These are phyloP conservation scores for Medicago ruthenica DNA, from an alignment of 306 rosid genomes.

Conservation along the genomic window DNA sequence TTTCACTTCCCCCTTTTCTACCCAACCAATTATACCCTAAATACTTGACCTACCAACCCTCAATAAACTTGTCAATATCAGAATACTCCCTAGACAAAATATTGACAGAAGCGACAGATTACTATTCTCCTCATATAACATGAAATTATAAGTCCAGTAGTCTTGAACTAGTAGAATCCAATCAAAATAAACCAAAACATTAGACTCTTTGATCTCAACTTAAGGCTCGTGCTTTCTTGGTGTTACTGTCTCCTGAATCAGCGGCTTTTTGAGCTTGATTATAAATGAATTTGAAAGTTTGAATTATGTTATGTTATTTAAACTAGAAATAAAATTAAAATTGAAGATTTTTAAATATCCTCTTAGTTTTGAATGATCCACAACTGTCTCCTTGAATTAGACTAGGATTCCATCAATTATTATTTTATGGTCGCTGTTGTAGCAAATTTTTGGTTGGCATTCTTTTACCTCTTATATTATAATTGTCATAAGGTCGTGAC, in stretches of 20 bases:
- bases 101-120: slow-evolving; percentile 14
- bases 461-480: slow-evolving; percentile 21
- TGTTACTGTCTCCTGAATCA: slow-evolving; percentile 26
- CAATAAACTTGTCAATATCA: slow-evolving; percentile 1
- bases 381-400: slow-evolving; percentile 8
- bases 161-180: slow-evolving; percentile 22
- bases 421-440: slow-evolving; percentile 4
- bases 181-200: slow-evolving; percentile 25
- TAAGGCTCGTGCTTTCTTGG: background rate
- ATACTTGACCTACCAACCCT: slow-evolving; percentile 25
- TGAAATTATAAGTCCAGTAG: slow-evolving; percentile 17
- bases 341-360: slow-evolving; percentile 22
- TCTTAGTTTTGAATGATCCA: slow-evolving; percentile 21
- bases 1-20: slow-evolving; percentile 20
- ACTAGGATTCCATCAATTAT: slow-evolving; percentile 20
- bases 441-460: slow-evolving; percentile 20
- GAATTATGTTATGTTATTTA: background rate
- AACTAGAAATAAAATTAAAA: background rate
- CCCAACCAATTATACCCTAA: background rate
- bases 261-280: slow-evolving; percentile 7
- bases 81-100: background rate
- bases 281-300: slow-evolving; percentile 30
- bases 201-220: slow-evolving; percentile 29
- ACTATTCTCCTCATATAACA: background rate
- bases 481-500: slow-evolving; percentile 22